Base-by-base conservation (phyloP, 768 basidiomycete genomes). In the Clitopilus hobsonii region DNA sequence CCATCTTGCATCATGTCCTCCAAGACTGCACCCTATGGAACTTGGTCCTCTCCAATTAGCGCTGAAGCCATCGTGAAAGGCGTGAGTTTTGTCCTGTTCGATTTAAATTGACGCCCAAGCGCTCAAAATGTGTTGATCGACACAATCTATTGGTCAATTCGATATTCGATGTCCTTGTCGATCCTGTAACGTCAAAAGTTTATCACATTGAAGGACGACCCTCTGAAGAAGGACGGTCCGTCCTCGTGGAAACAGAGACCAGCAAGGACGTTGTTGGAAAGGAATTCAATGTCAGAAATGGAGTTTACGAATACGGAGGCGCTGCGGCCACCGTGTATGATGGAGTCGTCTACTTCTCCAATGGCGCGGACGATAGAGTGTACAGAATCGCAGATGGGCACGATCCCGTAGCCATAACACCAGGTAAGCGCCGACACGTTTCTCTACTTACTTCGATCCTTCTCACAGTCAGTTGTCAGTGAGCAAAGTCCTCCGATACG, bases 231-330 rank as follows among this genome's bases (percentile, higher is more conserved):
- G 77, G 77, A 2, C 75, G 89, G 2, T 72, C 63, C 49, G 83
- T 85, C 1, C 68, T 90, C 22, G 78, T 91, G 16, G 70, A 81
- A 22, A 82, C 82, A 0, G 52, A 68, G 25, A 68, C 69, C 4
- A 70, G 73, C 20, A 65, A 67, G 38, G 89, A 90, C 45, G 62
- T 88, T 20, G 74, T 84, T 14, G 77, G 77, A 1, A 62, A 69
- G 28, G 74, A 72, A 0, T 88, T 79, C 75, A 85, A 86, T 64
- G 81, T 82, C 3, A 73, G 80, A 27, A 75, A 75, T 0, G 63
- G 73, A n/a, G 85, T 88, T 1, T 79, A 88, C 27, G 86, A 86
- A 62, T 88, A 86, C 54, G 86, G 87, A 1, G 86, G 86, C 13
- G 82, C 74, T 5, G 71, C 81, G 1, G 79, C 81, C 0, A 72